phyloP scores from a whole-genome alignment of 306 rosid genomes.

The Castanea mollissima region DNA sequence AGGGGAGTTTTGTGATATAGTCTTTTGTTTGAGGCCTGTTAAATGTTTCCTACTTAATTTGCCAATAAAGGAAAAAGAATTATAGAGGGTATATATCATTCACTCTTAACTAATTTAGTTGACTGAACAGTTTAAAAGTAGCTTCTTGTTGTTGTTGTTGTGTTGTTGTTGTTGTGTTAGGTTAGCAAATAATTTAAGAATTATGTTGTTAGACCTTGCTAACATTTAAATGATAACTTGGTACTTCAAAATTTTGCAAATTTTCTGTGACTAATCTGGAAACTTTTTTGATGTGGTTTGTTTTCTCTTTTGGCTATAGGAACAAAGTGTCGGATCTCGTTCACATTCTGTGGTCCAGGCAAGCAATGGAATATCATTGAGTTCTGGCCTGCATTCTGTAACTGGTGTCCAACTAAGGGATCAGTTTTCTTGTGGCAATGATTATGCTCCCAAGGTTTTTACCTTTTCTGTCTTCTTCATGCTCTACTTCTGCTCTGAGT shows the following conservation, averaged over 20 bases:
- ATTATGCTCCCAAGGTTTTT: slow-evolving; percentile 58
- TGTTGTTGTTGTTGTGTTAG: too few relatives aligned
- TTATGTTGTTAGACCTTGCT: background rate
- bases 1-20: background rate
- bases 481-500: background rate
- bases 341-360: slow-evolving; percentile 25
- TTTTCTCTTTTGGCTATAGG: slow-evolving; percentile 42
- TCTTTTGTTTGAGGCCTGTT: background rate
- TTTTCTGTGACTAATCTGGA: background rate
- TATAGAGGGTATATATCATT: too few relatives aligned
- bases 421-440: slow-evolving; percentile 53
- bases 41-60: background rate
- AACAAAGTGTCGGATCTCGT: slow-evolving; percentile 29
- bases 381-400: slow-evolving; percentile 30
- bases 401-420: slow-evolving; percentile 40
- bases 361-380: slow-evolving; percentile 33
- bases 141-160: too few relatives aligned
- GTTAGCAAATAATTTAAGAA: too few relatives aligned
- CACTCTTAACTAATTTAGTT: too few relatives aligned
- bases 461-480: slow-evolving; percentile 2
- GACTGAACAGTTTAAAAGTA: too few relatives aligned
- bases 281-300: background rate
- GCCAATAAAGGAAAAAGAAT: too few relatives aligned
- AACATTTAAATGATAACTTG: background rate
- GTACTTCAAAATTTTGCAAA: background rate